These are phyloP conservation scores for Blastobotrys americana DNA, from an alignment of 805 yeast genomes.

Conservation along the genomic window DNA sequence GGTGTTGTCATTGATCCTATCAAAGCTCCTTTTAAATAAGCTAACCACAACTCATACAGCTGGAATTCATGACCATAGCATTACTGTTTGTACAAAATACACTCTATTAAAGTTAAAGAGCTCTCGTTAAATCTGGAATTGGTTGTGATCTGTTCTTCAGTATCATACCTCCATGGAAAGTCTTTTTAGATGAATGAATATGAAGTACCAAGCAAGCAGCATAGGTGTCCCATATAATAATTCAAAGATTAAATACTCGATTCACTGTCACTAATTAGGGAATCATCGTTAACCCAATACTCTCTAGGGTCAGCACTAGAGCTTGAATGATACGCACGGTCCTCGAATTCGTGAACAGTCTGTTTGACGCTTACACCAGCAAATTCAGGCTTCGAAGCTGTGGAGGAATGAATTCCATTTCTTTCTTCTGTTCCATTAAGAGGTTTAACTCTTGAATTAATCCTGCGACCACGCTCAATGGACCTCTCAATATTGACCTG, in stretches of 20 bases:
- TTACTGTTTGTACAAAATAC: too few relatives aligned
- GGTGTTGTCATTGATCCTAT: slow-evolving; percentile 89
- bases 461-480: slow-evolving; percentile 35
- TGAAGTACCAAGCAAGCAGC: too few relatives aligned
- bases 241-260: neutral
- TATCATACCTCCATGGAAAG: too few relatives aligned
- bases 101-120: too few relatives aligned
- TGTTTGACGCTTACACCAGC: neutral
- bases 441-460: neutral
- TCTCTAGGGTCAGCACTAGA: slow-evolving; percentile 1
- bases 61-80: too few relatives aligned
- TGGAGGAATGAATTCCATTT: neutral
- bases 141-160: too few relatives aligned
- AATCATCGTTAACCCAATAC: neutral
- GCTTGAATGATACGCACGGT: neutral
- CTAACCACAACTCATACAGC: neutral
- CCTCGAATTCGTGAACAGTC: neutral
- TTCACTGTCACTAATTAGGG: neutral
- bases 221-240: too few relatives aligned
- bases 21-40: slow-evolving; percentile 63
- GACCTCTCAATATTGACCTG: slow-evolving; percentile 58
- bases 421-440: neutral
- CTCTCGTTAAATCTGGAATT: too few relatives aligned
- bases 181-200: too few relatives aligned
- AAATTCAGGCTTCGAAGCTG: neutral